Conservation (phyloP, 75 land plant species). For the Pinus taeda region DNA sequence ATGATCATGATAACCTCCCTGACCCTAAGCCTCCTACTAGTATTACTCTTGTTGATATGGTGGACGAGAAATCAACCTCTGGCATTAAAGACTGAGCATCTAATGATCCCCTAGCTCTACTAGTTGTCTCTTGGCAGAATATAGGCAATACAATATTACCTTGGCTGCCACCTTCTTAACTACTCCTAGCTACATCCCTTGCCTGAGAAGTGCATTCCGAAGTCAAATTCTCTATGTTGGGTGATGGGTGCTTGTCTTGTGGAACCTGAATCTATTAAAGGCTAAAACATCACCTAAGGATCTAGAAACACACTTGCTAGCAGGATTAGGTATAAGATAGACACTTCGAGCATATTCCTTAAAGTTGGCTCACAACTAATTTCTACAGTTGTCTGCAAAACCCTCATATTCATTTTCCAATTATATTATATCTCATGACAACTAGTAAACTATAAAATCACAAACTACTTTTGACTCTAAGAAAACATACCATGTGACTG, state of each 20-base stretch:
- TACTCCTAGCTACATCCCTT: conserved; percentile 5
- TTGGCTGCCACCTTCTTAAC: conserved; percentile 9
- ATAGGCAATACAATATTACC: conserved; percentile 47
- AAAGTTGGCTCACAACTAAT: too few species aligned
- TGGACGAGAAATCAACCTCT: conserved; percentile 14
- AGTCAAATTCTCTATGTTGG: neutral
- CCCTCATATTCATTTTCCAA: too few species aligned
- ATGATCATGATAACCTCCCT: conserved; percentile 9
- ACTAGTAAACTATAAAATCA: too few species aligned
- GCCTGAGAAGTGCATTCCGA: conserved; percentile 6
- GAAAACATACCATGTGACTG: too few species aligned
- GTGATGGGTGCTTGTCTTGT: too few species aligned
- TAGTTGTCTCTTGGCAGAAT: conserved; percentile 24
- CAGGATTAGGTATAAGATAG: neutral
- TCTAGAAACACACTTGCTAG: neutral
- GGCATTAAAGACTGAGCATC: conserved; percentile 43
- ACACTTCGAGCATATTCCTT: too few species aligned
- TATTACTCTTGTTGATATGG: conserved; percentile 15
- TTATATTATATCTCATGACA: too few species aligned
- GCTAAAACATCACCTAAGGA: neutral
- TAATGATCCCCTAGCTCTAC: conserved; percentile 16
- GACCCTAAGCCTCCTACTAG: neutral
- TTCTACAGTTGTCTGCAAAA: too few species aligned
- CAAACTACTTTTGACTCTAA: too few species aligned
- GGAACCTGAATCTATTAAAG: neutral